Percentiles rank a stretch among this genome's conserved stretches.
Evolutionary conservation across 148 eudicot species (phyloP).

Genomic region (Rhododendron vialii): DNA sequence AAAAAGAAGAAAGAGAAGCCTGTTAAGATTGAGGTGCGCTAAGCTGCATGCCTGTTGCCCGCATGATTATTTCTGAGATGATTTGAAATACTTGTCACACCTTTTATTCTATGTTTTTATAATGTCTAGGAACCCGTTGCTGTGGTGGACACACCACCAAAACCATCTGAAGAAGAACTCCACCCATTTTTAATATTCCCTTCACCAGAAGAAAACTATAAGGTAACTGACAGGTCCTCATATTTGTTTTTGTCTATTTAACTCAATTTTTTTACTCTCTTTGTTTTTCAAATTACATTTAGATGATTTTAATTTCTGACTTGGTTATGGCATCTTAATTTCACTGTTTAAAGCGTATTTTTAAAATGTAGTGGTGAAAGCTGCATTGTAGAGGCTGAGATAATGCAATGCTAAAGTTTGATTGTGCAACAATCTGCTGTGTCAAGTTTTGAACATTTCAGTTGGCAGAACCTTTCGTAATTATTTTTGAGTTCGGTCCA

Average conservation of each 20-base stretch:
- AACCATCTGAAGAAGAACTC: slow-evolving; percentile 82
- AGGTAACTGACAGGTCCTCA: slow-evolving; percentile 36
- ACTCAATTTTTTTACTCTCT: background rate
- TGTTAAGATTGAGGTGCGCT: slow-evolving; percentile 63
- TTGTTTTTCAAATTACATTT: background rate
- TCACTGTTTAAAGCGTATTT: background rate
- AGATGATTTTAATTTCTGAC: background rate
- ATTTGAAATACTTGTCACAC: background rate
- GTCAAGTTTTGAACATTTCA: background rate
- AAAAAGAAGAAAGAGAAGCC: slow-evolving; percentile 98
- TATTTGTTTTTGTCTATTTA: background rate
- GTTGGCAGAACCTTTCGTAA: background rate
- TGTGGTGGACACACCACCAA: slow-evolving; percentile 34
- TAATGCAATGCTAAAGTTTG: background rate
- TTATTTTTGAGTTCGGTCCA: background rate
- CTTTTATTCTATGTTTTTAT: background rate
- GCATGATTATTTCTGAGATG: background rate
- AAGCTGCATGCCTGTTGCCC: background rate
- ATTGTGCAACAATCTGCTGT: background rate
- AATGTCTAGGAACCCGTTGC: slow-evolving; percentile 47
- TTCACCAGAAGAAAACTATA: slow-evolving; percentile 75
- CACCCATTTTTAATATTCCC: slow-evolving; percentile 87
- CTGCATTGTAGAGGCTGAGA: background rate
- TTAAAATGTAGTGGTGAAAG: background rate
- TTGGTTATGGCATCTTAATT: background rate